Evolutionary conservation across 2,329 filamentous ascomycete species (phyloP).

Genomic region (Scleromitrula shiraiana): DNA sequence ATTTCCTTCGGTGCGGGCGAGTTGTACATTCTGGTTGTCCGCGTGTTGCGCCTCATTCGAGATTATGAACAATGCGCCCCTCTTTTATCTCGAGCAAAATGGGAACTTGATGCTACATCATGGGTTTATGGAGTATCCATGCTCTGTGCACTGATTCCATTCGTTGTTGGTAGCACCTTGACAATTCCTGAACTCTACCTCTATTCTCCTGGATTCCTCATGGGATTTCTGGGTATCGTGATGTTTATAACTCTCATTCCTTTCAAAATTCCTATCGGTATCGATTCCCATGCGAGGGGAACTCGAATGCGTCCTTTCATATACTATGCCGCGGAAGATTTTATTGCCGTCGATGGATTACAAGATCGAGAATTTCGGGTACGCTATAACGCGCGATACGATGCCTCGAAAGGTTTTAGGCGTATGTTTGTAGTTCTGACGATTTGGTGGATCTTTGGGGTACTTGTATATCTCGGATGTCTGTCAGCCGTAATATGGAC

Average conservation of each 20-base stretch:
- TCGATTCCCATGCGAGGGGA: slow-evolving; percentile 20
- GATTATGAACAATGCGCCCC: slow-evolving; percentile 18
- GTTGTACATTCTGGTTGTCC: slow-evolving; percentile 16
- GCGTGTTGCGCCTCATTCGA: slow-evolving; percentile 12
- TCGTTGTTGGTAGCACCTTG: slow-evolving; percentile 14
- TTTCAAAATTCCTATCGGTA: slow-evolving; percentile 49
- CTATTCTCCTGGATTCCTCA: slow-evolving; percentile 68
- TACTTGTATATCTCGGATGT: slow-evolving; percentile 16
- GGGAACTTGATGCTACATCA: slow-evolving; percentile 20
- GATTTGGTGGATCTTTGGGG: slow-evolving; percentile 17
- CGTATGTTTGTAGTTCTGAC: slow-evolving; percentile 17
- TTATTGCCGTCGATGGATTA: slow-evolving; percentile 21
- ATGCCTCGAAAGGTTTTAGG: slow-evolving; percentile 14
- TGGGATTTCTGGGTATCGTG: slow-evolving; percentile 70
- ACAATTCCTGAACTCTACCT: slow-evolving; percentile 20
- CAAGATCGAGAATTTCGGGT: slow-evolving; percentile 21
- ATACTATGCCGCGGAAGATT: slow-evolving; percentile 23
- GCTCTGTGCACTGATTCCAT: slow-evolving; percentile 19
- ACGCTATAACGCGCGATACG: slow-evolving; percentile 19
- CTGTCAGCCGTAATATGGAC: slow-evolving; percentile 20
- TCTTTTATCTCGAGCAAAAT: slow-evolving; percentile 16
- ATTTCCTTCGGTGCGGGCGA: slow-evolving; percentile 18
- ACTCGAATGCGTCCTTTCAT: slow-evolving; percentile 17
- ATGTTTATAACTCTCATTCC: slow-evolving; percentile 72
- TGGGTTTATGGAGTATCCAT: slow-evolving; percentile 21